A percentile compares a stretch with the other conserved stretches of the same genome.
Conservation (phyloP, 2,329 filamentous ascomycete species). For the Ophiocordyceps camponoti-rufipedis region DNA sequence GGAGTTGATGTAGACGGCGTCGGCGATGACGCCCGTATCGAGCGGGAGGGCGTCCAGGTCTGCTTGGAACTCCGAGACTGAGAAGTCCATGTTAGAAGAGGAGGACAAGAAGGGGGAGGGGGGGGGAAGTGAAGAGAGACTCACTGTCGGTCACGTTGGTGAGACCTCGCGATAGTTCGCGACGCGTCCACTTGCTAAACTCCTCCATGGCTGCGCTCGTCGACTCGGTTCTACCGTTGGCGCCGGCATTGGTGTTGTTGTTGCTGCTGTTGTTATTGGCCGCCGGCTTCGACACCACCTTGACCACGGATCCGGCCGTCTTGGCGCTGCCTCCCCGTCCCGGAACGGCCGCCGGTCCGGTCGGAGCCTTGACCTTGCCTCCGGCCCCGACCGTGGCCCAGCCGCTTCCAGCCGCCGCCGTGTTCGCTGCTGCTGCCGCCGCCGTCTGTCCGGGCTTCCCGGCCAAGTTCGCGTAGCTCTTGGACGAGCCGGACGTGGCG, state of each 20-base stretch:
- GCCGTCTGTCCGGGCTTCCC: conserved; percentile 42
- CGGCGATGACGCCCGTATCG: conserved; percentile 68
- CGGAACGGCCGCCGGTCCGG: conserved; percentile 30
- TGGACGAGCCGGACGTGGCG: conserved; percentile 38
- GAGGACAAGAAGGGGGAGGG: neutral
- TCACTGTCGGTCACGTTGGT: conserved; percentile 32
- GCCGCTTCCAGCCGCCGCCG: conserved; percentile 26
- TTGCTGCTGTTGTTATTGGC: conserved; percentile 13
- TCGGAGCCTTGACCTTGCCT: conserved; percentile 71
- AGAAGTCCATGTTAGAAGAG: neutral
- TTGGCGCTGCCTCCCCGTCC: conserved; percentile 23
- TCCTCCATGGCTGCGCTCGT: conserved; percentile 55
- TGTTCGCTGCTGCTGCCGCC: conserved; percentile 8
- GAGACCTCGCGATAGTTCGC: conserved; percentile 59
- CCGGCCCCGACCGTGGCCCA: conserved; percentile 94
- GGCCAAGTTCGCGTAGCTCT: conserved; percentile 89
- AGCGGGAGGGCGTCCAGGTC: conserved; percentile 58
- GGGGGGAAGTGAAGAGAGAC: conserved; percentile 9
- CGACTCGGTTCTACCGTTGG: conserved; percentile 18
- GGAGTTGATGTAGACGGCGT: conserved; percentile 73
- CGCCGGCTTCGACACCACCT: conserved; percentile 31
- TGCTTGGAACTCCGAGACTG: conserved; percentile 66
- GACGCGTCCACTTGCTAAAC: conserved; percentile 82
- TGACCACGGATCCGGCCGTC: conserved; percentile 23
- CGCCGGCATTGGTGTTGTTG: neutral